Conservation (phyloP, 2,329 filamentous ascomycete genomes). For the Fusarium succisae region DNA sequence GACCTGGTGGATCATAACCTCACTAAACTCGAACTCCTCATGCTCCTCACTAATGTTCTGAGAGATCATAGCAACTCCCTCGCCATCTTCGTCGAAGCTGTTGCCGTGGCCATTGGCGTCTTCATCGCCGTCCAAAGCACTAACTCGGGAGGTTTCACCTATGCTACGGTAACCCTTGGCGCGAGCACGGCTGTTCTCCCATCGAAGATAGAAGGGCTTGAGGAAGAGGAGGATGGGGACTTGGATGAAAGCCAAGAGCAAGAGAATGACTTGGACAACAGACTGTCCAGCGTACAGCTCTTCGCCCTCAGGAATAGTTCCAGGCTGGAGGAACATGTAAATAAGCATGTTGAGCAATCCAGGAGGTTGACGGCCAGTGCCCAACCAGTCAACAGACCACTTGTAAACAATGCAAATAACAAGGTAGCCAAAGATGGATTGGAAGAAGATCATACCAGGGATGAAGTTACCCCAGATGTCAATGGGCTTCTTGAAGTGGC, state of each 20-base stretch:
- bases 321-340: slow-evolving; percentile 97
- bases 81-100: slow-evolving; percentile 72
- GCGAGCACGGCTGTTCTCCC: slow-evolving; percentile 89
- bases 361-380: slow-evolving; percentile 73
- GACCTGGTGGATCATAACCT: slow-evolving; percentile 98
- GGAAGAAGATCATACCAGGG: slow-evolving; percentile 99
- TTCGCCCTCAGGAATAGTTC: slow-evolving; percentile 68
- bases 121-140: slow-evolving; percentile 85
- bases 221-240: slow-evolving; percentile 92
- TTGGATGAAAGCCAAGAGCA: slow-evolving; percentile 84
- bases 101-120: slow-evolving; percentile 66
- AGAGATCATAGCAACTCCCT: slow-evolving; percentile 87
- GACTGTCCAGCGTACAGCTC: slow-evolving; percentile 82
- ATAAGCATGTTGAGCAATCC: slow-evolving; percentile 98
- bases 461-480: slow-evolving; percentile 98
- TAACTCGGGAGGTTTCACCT: slow-evolving; percentile 87
- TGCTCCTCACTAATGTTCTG: slow-evolving; percentile 87
- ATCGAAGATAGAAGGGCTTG: slow-evolving; percentile 94
- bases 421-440: slow-evolving; percentile 97
- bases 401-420: slow-evolving; percentile 96
- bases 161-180: slow-evolving; percentile 92
- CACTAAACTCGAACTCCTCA: slow-evolving; percentile 96
- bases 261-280: slow-evolving; percentile 76
- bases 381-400: slow-evolving; percentile 88
- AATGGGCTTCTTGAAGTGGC: slow-evolving; percentile 92